Evolutionary conservation across 208 protist species (phyloP), one percentile per base, ranked within the genome.

Genomic region (Leishmania arabica): DNA sequence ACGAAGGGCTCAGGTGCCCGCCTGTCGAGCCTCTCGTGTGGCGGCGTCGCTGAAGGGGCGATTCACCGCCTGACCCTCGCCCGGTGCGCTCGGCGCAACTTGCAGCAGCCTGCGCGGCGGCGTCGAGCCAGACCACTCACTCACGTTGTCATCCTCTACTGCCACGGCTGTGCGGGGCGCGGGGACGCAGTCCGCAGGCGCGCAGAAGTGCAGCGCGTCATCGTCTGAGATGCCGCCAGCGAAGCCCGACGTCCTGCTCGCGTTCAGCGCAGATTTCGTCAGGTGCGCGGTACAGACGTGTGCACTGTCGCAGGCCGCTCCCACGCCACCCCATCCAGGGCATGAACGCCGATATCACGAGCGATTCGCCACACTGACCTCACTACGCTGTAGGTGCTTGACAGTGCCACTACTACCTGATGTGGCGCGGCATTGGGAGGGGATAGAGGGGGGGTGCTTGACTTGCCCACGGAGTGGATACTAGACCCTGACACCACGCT

Each of bases 161-260:
- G 65, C 37, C n/a, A n/a, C 65, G 1, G 80, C 80, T 34, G 73
- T 65, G 27, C 74, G 75, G 9, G 7, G 24, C 13, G 65, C 31
- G 56, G 31, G 68, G 15, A 34, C 45, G 66, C 60, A 27, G 49
- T 58, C 81, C 0, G 49, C 51, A 34, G 72, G 45, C n/a, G 51
- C 15, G 47, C 69, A 56, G 45, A 80, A 77, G 58, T 77, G 68
- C 68, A 77, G 58, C 49, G 76, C 71, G 70, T 77, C 60, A 3
- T 68, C 75, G 69, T 80, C 75, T 3, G 75, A 80, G 54, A 58
- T 47, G 45, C 64, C 60, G 15, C 40, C 17, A 21, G 65, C 31
- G 51, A 49, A 40, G 27, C 27, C 21, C 7, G 19, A 54, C 42
- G 27, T 53, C 9, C 47, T 47, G 49, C 62, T 24, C 54, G 19